phyloP scores from a whole-genome alignment of 2,329 filamentous ascomycete genomes.

The Alternaria solani region DNA sequence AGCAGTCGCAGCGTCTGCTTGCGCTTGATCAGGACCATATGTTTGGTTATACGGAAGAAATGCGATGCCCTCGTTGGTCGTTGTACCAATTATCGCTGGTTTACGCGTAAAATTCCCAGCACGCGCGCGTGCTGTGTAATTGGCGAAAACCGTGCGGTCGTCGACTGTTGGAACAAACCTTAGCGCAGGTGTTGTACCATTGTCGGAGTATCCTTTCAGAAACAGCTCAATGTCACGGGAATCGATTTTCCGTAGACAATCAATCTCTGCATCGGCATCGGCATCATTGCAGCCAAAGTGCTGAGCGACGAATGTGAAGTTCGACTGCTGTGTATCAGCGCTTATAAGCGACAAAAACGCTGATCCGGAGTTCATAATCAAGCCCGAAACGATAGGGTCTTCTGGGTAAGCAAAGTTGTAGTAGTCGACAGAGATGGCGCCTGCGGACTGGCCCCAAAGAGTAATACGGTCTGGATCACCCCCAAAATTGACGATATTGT shows the following conservation, averaged over 20 bases:
- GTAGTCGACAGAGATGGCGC: slow-evolving; percentile 55
- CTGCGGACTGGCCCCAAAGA: slow-evolving; percentile 52
- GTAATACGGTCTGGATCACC: slow-evolving; percentile 50
- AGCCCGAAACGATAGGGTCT: slow-evolving; percentile 56
- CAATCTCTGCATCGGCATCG: slow-evolving; percentile 38
- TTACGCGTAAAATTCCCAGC: slow-evolving; percentile 37
- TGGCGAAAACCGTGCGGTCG: slow-evolving; percentile 43
- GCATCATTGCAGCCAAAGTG: slow-evolving; percentile 45
- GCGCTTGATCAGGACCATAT: slow-evolving; percentile 34
- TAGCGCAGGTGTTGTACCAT: slow-evolving; percentile 33
- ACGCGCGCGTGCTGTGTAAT: slow-evolving; percentile 45
- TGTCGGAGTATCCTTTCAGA: slow-evolving; percentile 41
- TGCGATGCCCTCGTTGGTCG: slow-evolving; percentile 44
- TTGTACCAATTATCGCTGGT: slow-evolving; percentile 51
- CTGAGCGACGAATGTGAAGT: slow-evolving; percentile 51
- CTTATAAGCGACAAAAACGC: slow-evolving; percentile 20
- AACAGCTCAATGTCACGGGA: slow-evolving; percentile 42
- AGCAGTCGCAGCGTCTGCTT: slow-evolving; percentile 32
- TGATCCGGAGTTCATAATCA: slow-evolving; percentile 40
- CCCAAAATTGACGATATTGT: slow-evolving; percentile 51
- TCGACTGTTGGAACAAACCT: slow-evolving; percentile 42
- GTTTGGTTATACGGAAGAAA: slow-evolving; percentile 45
- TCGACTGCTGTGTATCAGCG: slow-evolving; percentile 37
- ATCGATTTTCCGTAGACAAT: slow-evolving; percentile 49
- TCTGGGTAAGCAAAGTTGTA: slow-evolving; percentile 59